Evolutionary conservation across 2,329 filamentous ascomycete genomes (phyloP).

Genomic region (Beauveria caledonica): DNA sequence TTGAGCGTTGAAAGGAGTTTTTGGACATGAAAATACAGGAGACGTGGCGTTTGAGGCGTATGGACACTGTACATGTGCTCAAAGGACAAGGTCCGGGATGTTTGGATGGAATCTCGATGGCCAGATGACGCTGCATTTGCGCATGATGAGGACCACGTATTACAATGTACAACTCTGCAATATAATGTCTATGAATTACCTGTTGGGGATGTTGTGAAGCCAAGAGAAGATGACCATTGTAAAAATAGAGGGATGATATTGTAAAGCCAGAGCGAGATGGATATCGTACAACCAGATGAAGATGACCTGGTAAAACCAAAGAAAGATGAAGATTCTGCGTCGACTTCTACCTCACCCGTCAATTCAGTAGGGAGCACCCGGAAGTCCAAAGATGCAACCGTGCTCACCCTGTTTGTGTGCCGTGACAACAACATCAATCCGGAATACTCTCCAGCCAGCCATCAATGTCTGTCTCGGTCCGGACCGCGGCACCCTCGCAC

Average conservation of each 20-base stretch:
- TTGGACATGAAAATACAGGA: conserved; percentile 1
- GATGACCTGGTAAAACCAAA: too few species aligned
- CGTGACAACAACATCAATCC: neutral
- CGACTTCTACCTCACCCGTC: too few species aligned
- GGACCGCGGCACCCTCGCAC: conserved; percentile 15
- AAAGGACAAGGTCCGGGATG: neutral
- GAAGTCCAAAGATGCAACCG: neutral
- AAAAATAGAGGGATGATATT: too few species aligned
- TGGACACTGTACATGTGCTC: neutral
- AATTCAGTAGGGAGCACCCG: too few species aligned
- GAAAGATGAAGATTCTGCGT: too few species aligned
- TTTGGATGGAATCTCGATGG: neutral
- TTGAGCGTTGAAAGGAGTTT: conserved; percentile 2
- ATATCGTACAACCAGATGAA: neutral
- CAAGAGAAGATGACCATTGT: neutral
- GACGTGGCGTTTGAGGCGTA: neutral
- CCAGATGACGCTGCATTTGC: too few species aligned
- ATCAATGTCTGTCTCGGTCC: neutral
- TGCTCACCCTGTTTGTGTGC: neutral
- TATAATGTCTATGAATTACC: neutral
- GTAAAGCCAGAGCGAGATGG: neutral
- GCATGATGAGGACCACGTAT: neutral
- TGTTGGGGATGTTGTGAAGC: neutral
- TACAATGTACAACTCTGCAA: neutral
- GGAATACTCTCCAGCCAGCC: conserved; percentile 5